Conservation (phyloP, 371 early-diverging fungal species). For the Circinella minor region DNA sequence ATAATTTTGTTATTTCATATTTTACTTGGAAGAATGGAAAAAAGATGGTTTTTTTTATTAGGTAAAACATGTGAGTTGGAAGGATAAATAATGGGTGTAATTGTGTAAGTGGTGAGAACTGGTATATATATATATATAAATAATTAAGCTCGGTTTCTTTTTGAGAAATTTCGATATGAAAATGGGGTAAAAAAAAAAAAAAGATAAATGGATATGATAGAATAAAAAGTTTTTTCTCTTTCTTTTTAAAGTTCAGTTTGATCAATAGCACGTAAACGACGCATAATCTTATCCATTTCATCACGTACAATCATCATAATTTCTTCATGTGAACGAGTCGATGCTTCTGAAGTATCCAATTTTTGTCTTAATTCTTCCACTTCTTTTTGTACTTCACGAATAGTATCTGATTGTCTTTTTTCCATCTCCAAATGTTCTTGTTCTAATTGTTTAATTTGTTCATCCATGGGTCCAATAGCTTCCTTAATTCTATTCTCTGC, state of each 20-base stretch:
- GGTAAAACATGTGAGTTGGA: no score
- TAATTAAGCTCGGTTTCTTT: no score
- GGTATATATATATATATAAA: no score
- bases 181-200: no score
- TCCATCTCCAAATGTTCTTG: slow-evolving; percentile 38
- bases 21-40: no score
- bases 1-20: no score
- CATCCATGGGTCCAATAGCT: slow-evolving; percentile 27
- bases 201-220: no score
- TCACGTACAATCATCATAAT: slow-evolving; percentile 42
- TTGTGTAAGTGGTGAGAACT: no score
- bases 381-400: slow-evolving; percentile 38
- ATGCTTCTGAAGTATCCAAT: slow-evolving; percentile 30
- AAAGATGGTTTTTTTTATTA: no score
- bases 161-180: no score
- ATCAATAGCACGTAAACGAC: slow-evolving; percentile 46
- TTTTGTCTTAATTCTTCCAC: slow-evolving; percentile 34
- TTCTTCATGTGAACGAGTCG: slow-evolving; percentile 43
- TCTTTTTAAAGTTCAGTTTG: slow-evolving; percentile 24
- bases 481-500: slow-evolving; percentile 40
- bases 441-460: slow-evolving; percentile 36
- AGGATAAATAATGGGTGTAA: no score
- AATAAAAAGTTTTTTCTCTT: no score
- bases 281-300: slow-evolving; percentile 54
- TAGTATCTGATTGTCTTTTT: slow-evolving; percentile 22